Evolutionary conservation across 371 early-diverging fungal species (phyloP).

Genomic region (Circinella minor): DNA sequence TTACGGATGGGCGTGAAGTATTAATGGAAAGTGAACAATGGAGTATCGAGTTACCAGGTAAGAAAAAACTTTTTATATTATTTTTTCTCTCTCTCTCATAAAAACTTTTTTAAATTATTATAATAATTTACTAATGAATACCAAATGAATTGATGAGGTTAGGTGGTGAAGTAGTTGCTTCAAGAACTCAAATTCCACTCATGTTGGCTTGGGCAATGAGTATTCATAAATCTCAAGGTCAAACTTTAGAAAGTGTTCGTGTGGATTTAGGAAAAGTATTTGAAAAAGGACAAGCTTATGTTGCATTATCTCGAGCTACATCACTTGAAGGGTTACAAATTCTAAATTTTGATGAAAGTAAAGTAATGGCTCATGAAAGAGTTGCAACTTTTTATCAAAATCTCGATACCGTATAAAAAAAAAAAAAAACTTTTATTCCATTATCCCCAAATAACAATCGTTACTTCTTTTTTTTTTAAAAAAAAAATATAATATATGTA

Average conservation of each 20-base stretch:
- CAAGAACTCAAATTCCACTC: constrained; percentile 67
- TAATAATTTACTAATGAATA: too few species aligned
- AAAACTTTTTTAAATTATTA: too few species aligned
- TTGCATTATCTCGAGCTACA: constrained; percentile 84
- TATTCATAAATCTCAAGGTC: constrained; percentile 92
- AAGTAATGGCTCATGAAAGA: constrained; percentile 73
- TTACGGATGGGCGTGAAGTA: constrained; percentile 49
- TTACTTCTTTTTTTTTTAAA: too few species aligned
- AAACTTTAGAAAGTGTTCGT: constrained; percentile 82
- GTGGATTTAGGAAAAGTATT: constrained; percentile 82
- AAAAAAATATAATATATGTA: too few species aligned
- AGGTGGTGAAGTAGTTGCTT: constrained; percentile 29
- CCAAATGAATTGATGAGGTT: not conserved
- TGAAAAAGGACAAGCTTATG: constrained; percentile 91
- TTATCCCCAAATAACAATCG: not conserved
- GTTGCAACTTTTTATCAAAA: constrained; percentile 66
- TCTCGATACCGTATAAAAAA: constrained; percentile 1
- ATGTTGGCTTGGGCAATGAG: constrained; percentile 71
- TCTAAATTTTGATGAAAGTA: constrained; percentile 66
- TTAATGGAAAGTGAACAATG: constrained; percentile 62
- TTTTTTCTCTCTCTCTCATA: too few species aligned
- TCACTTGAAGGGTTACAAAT: constrained; percentile 72
- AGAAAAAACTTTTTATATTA: not conserved
- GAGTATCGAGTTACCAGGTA: constrained; percentile 63
- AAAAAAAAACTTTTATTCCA: not conserved